Conservation (phyloP, 2,329 filamentous ascomycete species). For the Penicillium sp. region DNA sequence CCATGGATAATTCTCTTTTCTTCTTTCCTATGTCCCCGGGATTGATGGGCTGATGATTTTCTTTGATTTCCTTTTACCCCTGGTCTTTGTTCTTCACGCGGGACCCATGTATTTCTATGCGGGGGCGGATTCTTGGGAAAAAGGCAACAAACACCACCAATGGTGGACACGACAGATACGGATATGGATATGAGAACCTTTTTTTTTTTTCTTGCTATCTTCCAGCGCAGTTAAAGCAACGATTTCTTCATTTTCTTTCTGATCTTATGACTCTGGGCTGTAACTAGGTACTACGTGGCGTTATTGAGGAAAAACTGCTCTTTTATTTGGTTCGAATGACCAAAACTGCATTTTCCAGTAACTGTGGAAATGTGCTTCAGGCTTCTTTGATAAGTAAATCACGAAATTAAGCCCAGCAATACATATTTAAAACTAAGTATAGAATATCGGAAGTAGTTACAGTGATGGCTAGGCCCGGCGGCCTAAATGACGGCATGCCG, state of each 20-base stretch:
- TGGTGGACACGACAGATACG: constrained; percentile 9
- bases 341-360: neutral
- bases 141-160: neutral
- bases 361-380: no score
- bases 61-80: constrained; percentile 6
- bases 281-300: neutral
- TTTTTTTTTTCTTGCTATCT: neutral
- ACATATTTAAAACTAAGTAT: no score
- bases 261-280: neutral
- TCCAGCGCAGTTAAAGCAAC: constrained; percentile 7
- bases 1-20: constrained; percentile 10
- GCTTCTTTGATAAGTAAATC: neutral
- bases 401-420: neutral
- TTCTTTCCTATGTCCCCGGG: neutral
- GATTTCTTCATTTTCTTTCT: neutral
- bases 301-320: neutral
- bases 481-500: constrained; percentile 28
- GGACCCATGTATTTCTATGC: constrained; percentile 13
- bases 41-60: constrained; percentile 1
- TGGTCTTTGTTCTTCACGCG: neutral
- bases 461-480: constrained; percentile 1
- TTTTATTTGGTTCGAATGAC: neutral
- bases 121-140: neutral
- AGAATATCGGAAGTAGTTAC: neutral
- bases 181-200: constrained; percentile 4